Conservation (phyloP, 768 basidiomycete genomes). For the Serendipita sp. region DNA sequence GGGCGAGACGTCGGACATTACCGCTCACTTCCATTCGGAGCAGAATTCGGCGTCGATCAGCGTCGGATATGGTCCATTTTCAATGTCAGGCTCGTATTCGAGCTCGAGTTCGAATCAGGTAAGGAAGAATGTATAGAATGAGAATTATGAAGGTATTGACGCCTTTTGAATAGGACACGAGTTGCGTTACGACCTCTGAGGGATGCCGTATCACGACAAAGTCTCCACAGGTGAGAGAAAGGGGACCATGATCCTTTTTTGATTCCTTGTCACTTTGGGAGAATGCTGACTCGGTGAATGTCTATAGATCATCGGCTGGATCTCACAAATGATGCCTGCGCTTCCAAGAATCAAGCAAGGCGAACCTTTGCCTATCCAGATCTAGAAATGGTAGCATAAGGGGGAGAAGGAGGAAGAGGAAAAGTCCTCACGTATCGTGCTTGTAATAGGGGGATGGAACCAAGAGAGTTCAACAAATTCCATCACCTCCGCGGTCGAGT, state of each 20-base stretch:
- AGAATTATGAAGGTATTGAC: too few species aligned
- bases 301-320: not conserved
- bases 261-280: too few species aligned
- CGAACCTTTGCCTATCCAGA: not conserved
- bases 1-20: not conserved
- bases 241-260: not conserved
- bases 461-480: too few species aligned
- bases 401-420: too few species aligned
- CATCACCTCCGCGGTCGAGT: too few species aligned
- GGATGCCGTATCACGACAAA: not conserved
- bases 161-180: not conserved
- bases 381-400: too few species aligned
- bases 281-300: not conserved
- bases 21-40: not conserved
- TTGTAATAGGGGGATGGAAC: too few species aligned
- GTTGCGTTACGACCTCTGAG: not conserved
- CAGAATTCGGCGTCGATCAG: not conserved
- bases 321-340: not conserved
- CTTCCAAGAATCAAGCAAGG: not conserved
- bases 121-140: too few species aligned
- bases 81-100: not conserved
- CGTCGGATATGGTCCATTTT: not conserved
- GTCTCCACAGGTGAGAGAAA: not conserved
- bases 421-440: too few species aligned
- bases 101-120: not conserved